These are phyloP conservation scores for Knoxdaviesia capensis DNA, from an alignment of 2,329 filamentous ascomycete genomes.

Conservation along the genomic window DNA sequence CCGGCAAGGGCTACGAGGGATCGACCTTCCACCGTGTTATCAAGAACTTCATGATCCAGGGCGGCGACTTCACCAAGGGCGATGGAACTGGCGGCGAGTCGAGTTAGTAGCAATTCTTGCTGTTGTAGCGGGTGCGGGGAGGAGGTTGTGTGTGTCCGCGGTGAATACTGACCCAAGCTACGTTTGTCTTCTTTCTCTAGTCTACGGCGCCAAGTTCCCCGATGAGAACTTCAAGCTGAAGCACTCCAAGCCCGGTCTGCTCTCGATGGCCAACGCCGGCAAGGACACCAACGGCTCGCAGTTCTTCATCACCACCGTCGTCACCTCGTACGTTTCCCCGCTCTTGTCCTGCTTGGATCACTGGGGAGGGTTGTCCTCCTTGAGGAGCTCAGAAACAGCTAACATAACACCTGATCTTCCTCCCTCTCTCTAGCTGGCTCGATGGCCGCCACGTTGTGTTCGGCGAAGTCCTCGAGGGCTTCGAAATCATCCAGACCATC, in stretches of 20 bases:
- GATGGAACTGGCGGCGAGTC: conserved; percentile 75
- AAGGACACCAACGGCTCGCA: conserved; percentile 76
- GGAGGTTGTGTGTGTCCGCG: background rate
- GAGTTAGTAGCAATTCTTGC: conserved; percentile 27
- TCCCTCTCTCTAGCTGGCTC: conserved; percentile 39
- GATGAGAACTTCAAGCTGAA: conserved; percentile 95
- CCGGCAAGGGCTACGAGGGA: conserved; percentile 67
- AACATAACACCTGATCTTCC: conserved; percentile 2
- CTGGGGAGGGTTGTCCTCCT: background rate
- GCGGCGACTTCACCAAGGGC: conserved; percentile 68
- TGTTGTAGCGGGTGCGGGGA: too few relatives aligned
- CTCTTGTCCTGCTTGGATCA: background rate
- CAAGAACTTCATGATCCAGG: conserved; percentile 83
- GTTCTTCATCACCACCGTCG: conserved; percentile 76
- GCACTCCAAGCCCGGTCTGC: conserved; percentile 66
- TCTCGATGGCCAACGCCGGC: conserved; percentile 75
- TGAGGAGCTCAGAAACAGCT: background rate
- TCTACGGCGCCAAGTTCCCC: conserved; percentile 67
- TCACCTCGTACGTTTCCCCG: conserved; percentile 42
- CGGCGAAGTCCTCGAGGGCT: conserved; percentile 73
- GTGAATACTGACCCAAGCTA: background rate
- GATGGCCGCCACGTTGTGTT: conserved; percentile 76
- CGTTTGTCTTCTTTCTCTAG: conserved; percentile 14
- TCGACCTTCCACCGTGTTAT: conserved; percentile 81
- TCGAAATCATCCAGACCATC: conserved; percentile 61